Base-by-base conservation (phyloP, 2,329 filamentous ascomycete species). In the Curvularia hawaiiensis region DNA sequence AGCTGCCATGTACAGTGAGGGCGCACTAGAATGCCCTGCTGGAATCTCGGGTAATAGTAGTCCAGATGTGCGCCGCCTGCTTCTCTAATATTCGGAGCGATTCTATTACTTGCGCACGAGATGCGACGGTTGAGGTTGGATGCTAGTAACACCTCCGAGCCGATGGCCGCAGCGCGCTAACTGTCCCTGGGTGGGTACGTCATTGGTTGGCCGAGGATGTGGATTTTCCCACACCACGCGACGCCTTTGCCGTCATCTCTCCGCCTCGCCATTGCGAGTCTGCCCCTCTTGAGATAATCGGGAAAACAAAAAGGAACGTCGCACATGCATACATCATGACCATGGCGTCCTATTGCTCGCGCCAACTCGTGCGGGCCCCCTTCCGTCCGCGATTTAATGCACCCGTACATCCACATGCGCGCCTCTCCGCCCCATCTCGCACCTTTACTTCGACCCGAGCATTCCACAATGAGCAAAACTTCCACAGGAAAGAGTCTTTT, bases 401-500 rank as follows among this genome's bases (percentile, higher is more conserved):
- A 30, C 30, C 45, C 54, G n/a, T 51, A 63, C 54, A 45, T 52
- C 51, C 52, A 44, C 53, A 52, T 56, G 47, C 64, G 26, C 74
- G 60, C 61, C 35, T 61, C 30, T 58, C 63, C 10, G 54, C 58
- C 7, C 63, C 67, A 20, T 65, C 68, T 35, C 72, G 74, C 52
- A 52, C 59, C 60, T 78, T 79, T 58, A 60, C 67, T 16, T 72
- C 76, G 30, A 79, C 80, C 1, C 72, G 76, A 56, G 76, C 75
- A 60, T 71, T 74, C 54, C 73, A 76, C 54, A 76, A 79, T 56
- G 68, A 79, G 59, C 69, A 79, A 46, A 71, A 77, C 43, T 72
- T 77, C 49, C 75, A 80, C 60, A 67, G 70, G 26, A 79, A 80
- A 64, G 79, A 83, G 59, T 83, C 83, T n/a, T 88, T 88, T 68